Evolutionary conservation across 306 rosid species (phyloP).

Genomic region (Pyrus betulifolia): DNA sequence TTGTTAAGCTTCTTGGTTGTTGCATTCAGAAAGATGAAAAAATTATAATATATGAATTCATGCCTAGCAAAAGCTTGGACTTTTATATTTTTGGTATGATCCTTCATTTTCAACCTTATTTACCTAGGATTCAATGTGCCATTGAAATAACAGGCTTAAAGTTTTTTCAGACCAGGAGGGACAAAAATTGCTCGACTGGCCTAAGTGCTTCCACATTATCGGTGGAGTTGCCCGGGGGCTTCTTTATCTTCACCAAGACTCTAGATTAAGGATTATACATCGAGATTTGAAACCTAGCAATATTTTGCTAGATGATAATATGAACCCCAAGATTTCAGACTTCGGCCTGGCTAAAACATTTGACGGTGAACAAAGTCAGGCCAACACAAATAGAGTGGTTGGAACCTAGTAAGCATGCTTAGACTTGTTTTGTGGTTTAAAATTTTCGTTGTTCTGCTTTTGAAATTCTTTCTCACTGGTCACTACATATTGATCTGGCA

Average conservation of each 20-base stretch:
- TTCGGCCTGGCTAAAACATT: conserved; percentile 40
- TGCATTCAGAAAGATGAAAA: conserved; percentile 26
- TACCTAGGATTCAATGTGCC: background rate
- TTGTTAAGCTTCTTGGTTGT: conserved; percentile 33
- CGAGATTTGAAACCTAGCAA: conserved; percentile 40
- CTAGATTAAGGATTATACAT: conserved; percentile 30
- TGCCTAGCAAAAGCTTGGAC: conserved; percentile 41
- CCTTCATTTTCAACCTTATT: background rate
- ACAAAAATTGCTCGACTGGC: conserved; percentile 8
- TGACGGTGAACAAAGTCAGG: conserved; percentile 21
- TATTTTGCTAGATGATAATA: conserved; percentile 22
- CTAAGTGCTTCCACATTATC: conserved; percentile 19
- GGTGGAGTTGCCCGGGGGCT: conserved; percentile 24
- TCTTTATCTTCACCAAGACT: conserved; percentile 40
- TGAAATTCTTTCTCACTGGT: too few species aligned
- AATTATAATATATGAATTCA: conserved; percentile 31
- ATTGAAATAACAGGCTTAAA: background rate
- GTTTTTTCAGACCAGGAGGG: background rate
- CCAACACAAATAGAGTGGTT: conserved; percentile 23
- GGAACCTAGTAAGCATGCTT: conserved; percentile 36
- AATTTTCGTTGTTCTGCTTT: too few species aligned
- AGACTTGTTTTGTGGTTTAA: background rate
- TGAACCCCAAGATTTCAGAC: conserved; percentile 39
- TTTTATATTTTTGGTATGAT: conserved; percentile 32
- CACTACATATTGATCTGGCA: background rate